A percentile compares a stretch with the other conserved stretches of the same genome.
Conservation (phyloP, 805 yeast species). For the Pichia thaimueangensis region DNA sequence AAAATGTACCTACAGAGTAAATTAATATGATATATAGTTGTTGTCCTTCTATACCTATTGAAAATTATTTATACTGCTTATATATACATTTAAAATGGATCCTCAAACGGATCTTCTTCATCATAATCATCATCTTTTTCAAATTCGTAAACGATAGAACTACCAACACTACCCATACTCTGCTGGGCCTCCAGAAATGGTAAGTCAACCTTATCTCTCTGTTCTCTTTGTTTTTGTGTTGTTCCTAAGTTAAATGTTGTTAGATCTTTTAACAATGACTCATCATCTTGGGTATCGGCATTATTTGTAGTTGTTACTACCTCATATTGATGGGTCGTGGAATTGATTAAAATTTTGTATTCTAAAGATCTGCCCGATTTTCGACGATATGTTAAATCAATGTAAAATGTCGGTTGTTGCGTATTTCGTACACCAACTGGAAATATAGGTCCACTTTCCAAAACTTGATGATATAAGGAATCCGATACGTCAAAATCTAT, state of each 20-base stretch:
- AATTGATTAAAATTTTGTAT: slow-evolving; percentile 49
- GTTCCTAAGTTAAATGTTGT: slow-evolving; percentile 86
- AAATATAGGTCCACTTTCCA: slow-evolving; percentile 6
- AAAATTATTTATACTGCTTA: neutral
- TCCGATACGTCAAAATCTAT: slow-evolving; percentile 9
- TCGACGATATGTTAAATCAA: slow-evolving; percentile 60
- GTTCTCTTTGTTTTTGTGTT: slow-evolving; percentile 65
- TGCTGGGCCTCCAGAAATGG: slow-evolving; percentile 91
- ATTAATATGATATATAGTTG: neutral
- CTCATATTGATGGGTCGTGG: slow-evolving; percentile 36
- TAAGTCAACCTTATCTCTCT: slow-evolving; percentile 77
- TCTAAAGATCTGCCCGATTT: slow-evolving; percentile 76
- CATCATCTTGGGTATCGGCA: slow-evolving; percentile 24
- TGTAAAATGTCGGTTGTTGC: slow-evolving; percentile 29
- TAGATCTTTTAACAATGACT: slow-evolving; percentile 55
- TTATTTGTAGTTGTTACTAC: neutral
- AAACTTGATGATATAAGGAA: slow-evolving; percentile 1
- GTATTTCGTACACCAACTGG: slow-evolving; percentile 8
- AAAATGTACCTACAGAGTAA: slow-evolving; percentile 15
- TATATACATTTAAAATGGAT: slow-evolving; percentile 41
- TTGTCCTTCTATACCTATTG: too few relatives aligned
- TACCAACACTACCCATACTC: slow-evolving; percentile 61
- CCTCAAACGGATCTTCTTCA: slow-evolving; percentile 97
- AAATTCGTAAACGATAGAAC: slow-evolving; percentile 92
- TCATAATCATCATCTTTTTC: slow-evolving; percentile 98